Evolutionary conservation across 2,329 filamentous ascomycete genomes (phyloP).

Genomic region (Ophiostoma sp.): DNA sequence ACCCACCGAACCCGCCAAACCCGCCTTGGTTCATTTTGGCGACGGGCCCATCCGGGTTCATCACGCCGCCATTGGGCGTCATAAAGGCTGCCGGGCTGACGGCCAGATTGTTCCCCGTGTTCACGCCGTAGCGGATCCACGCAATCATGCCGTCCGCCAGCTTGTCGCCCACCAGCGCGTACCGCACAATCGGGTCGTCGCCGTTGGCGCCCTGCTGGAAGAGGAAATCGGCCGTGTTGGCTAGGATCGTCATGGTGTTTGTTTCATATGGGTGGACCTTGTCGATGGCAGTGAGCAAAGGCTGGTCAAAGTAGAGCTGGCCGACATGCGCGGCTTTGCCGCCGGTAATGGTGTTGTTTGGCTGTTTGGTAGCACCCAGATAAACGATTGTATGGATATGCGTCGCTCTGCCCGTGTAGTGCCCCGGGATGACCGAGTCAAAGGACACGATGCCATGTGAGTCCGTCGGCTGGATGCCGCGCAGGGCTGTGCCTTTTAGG

Average conservation of each 20-base stretch:
- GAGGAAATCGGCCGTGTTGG: constrained; percentile 55
- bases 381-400: constrained; percentile 44
- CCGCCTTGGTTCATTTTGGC: constrained; percentile 20
- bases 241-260: constrained; percentile 45
- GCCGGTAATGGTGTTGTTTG: constrained; percentile 53
- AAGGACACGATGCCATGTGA: constrained; percentile 45
- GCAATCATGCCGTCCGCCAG: constrained; percentile 53
- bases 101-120: constrained; percentile 32
- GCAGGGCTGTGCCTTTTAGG: constrained; percentile 45
- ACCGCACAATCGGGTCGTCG: constrained; percentile 60
- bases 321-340: constrained; percentile 57
- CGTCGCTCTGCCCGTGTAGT: constrained; percentile 44
- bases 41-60: constrained; percentile 29
- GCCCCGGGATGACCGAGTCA: constrained; percentile 46
- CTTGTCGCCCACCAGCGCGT: constrained; percentile 55
- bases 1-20: constrained; percentile 14
- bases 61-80: constrained; percentile 27
- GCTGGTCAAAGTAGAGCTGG: constrained; percentile 61
- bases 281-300: constrained; percentile 52
- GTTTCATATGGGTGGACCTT: constrained; percentile 45
- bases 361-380: constrained; percentile 39
- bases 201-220: constrained; percentile 47
- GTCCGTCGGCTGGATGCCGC: constrained; percentile 47
- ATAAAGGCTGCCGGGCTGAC: constrained; percentile 29
- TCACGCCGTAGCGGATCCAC: constrained; percentile 56